Evolutionary conservation across 2,329 filamentous ascomycete species (phyloP), one percentile per base, ranked within the genome.

Genomic region (Bipolaris sorokiniana): DNA sequence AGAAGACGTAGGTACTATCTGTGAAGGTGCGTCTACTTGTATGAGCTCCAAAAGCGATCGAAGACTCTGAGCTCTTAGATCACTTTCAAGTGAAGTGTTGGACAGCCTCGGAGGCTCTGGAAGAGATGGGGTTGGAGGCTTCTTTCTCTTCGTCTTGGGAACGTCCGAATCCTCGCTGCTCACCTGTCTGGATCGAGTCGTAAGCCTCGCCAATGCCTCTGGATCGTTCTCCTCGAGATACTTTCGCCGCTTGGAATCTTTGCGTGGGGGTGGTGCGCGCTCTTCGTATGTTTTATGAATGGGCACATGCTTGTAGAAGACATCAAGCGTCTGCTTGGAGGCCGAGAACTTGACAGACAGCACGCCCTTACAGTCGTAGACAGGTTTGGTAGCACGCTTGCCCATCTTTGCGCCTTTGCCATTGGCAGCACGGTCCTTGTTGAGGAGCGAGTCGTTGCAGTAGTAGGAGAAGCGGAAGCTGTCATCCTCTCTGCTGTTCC

Each of bases 391-490:
- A 9, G 75, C 69, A 9, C 67, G 69, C 65, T 72, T 73, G 44
- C 75, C 75, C 50, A 72, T 57, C 58, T 76, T 76, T 4, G 72
- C 69, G 22, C 74, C 74, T 51, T 78, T 77, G 31, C 76, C 75
- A 56, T 82, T 81, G 7, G 79, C 79, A 42, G 79, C 78, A 45
- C 80, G 74, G 63, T 81, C 80, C 62, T 82, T 82, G 66, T 82
- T 82, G 66, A 81, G 77, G 67, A 81, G 72, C 63, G 78, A 80
- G 70, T 82, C 80, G 64, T 81, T 80, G 68, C 80, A 82, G 60
- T 80, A 80, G 69, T 81, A 81, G 28, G 77, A 80, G 69, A 80
- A 81, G 59, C 79, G 75, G 60, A 76, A 77, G 64, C 74, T 76
- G 47, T 80, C 78, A 56, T 81, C 77, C 56, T 80, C 78, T 36